A percentile compares a stretch with the other conserved stretches of the same genome.
Conservation (phyloP, 176 grass and related monocot species). For the Raddia distichophylla region DNA sequence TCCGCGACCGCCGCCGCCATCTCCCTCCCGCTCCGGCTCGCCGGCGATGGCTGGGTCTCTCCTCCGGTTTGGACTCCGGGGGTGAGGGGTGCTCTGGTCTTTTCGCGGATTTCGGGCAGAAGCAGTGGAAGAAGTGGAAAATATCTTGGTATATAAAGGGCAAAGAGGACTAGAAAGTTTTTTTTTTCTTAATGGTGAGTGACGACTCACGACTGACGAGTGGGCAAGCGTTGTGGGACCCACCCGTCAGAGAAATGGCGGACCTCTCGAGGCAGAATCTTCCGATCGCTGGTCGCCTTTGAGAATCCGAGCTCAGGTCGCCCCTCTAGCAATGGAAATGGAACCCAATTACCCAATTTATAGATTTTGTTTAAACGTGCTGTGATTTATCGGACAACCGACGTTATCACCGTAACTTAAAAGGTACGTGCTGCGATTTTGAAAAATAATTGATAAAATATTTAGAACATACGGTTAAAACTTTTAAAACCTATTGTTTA, state of each 20-base stretch:
- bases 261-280: conserved; percentile 7
- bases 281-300: background rate
- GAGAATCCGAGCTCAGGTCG: background rate
- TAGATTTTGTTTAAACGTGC: too few species aligned
- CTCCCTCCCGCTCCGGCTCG: background rate
- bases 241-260: background rate
- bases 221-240: background rate
- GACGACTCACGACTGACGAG: conserved; percentile 40
- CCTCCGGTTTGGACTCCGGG: background rate
- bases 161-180: background rate
- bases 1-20: conserved; percentile 55
- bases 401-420: too few species aligned
- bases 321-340: too few species aligned
- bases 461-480: too few species aligned
- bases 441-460: too few species aligned
- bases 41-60: background rate
- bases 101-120: conserved; percentile 8
- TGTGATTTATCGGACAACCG: too few species aligned
- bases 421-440: too few species aligned
- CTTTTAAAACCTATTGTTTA: too few species aligned
- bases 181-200: background rate
- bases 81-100: conserved; percentile 28
- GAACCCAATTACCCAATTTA: too few species aligned
- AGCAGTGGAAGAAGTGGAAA: background rate
- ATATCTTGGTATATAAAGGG: conserved; percentile 49